Evolutionary conservation across 371 early-diverging fungal species (phyloP), one percentile per base, ranked within the genome.

Genomic region (Apophysomyces elegans): DNA sequence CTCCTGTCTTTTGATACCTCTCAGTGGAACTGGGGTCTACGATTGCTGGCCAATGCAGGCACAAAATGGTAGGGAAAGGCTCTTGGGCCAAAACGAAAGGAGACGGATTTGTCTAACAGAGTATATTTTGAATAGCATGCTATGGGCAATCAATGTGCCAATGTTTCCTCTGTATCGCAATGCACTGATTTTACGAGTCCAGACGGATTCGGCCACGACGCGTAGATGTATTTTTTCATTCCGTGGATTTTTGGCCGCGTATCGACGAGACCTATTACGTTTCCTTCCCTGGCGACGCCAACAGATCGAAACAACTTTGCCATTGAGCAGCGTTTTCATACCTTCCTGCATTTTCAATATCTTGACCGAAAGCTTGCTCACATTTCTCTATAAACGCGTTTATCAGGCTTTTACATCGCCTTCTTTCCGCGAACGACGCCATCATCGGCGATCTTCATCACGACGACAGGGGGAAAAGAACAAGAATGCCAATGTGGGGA

Each of bases 161-260:
- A 72, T 87, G 2, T 86, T 84, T 59, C 86, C 88, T 8, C 72
- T 87, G 1, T 77, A 83, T 44, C 76, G 84, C 12, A 86, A 77
- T 61, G 86, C 88, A 0, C 72, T 86, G 14, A 72, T 87, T 2
- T 64, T 86, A 8, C 76, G 86, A n/a, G 81, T 86, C 56, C 86
- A 87, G 41, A 65, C 80, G 1, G 61, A 74, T 5, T 68, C 80
- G 62, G 69, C 12, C 11, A 58, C 38, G 46, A 76, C 61, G 26
- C 71, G 38, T 39, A 58, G 71, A 0, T 71, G 77, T 26, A 74
- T 85, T 37, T 56, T 59, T 21, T 66, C 73, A 1, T 66, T 70
- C 5, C 64, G 50, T 8, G 80, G 80, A 8, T 84, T 87, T 62
- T 59, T 78, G 26, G 43, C 61, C 12, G 62, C 75, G 18, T 87